Percentiles rank a stretch among this genome's conserved stretches.
Evolutionary conservation across 2,329 filamentous ascomycete species (phyloP).

Genomic region (Arthrobotrys sinensis): DNA sequence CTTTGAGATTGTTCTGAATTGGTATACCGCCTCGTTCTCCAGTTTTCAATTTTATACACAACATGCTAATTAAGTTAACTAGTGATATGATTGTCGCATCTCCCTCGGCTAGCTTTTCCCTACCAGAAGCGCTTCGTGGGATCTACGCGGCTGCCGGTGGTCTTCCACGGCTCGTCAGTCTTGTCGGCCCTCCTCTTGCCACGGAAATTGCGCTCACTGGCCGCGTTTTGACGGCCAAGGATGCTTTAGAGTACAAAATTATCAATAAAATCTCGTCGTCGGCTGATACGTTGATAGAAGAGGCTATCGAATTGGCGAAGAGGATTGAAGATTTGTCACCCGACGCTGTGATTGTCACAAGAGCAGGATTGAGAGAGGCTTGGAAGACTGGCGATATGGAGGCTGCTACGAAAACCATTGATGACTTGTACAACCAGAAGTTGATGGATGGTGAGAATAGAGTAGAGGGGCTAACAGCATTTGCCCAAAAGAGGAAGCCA

Average conservation of each 20-base stretch:
- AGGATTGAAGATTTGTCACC: conserved; percentile 78
- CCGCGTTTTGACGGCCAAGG: conserved; percentile 73
- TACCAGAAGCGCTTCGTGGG: conserved; percentile 81
- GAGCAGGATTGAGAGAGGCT: conserved; percentile 79
- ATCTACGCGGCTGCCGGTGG: conserved; percentile 81
- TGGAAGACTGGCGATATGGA: conserved; percentile 80
- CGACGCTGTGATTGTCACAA: conserved; percentile 81
- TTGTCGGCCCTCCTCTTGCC: conserved; percentile 78
- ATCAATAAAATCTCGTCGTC: conserved; percentile 77
- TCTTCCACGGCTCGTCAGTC: conserved; percentile 77
- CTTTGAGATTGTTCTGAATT: conserved; percentile 76
- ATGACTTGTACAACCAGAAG: conserved; percentile 73
- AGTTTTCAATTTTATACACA: neutral
- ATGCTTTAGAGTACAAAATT: conserved; percentile 77
- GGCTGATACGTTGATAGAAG: conserved; percentile 71
- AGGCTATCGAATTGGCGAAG: conserved; percentile 75
- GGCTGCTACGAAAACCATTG: conserved; percentile 74
- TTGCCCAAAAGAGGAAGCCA: conserved; percentile 81
- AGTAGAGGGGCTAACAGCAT: conserved; percentile 80
- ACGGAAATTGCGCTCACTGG: conserved; percentile 80
- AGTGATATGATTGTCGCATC: conserved; percentile 80
- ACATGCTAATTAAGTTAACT: conserved; percentile 66
- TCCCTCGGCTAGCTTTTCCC: conserved; percentile 74
- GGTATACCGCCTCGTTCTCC: conserved; percentile 1
- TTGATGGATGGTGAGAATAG: conserved; percentile 80